These are phyloP conservation scores for Aquilaria malaccensis DNA, from an alignment of 345 rosid species.

Conservation along the genomic window DNA sequence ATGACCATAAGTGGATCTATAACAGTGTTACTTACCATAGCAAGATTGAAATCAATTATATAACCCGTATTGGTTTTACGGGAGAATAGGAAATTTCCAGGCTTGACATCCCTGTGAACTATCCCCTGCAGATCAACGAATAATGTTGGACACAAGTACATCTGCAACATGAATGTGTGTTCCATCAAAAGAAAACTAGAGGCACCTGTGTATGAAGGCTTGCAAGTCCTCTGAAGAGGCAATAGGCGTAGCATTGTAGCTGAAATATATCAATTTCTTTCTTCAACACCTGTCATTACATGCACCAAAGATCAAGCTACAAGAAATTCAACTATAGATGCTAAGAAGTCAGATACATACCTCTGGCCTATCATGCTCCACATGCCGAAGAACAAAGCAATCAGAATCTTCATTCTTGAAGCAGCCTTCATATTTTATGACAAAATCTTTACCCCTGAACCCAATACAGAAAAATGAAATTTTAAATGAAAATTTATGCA, in stretches of 20 bases:
- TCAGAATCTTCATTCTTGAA: conserved; percentile 64
- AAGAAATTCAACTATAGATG: neutral
- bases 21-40: conserved; percentile 55
- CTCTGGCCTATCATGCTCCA: conserved; percentile 96
- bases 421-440: conserved; percentile 74
- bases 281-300: conserved; percentile 45
- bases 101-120: conserved; percentile 96
- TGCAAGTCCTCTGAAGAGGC: conserved; percentile 83
- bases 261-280: conserved; percentile 64
- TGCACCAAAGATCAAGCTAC: conserved; percentile 8
- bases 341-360: conserved; percentile 20
- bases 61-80: conserved; percentile 67
- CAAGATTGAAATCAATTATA: conserved; percentile 95
- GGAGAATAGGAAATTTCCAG: conserved; percentile 94
- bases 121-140: conserved; percentile 45
- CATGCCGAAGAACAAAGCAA: conserved; percentile 86
- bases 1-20: neutral
- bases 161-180: neutral
- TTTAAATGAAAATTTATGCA: neutral
- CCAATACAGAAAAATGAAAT: neutral
- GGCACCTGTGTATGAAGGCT: conserved; percentile 82
- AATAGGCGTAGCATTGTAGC: conserved; percentile 76
- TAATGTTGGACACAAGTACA: neutral
- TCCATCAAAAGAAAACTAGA: neutral
- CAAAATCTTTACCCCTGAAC: conserved; percentile 76